Base-by-base conservation (phyloP, 1,139 yeast species). In the Martiniozyma asiatica region DNA sequence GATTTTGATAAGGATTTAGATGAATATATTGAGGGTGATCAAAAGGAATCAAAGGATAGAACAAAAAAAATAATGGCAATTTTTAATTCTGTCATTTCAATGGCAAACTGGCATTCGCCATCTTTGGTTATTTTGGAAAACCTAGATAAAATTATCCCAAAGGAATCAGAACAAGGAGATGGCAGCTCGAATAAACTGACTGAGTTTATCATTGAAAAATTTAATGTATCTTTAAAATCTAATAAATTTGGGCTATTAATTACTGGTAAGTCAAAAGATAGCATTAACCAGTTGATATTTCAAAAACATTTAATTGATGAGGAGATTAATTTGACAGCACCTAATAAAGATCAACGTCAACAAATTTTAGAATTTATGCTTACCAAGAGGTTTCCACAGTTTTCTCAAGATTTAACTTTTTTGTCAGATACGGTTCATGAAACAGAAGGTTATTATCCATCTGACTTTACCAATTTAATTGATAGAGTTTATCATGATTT, bases 361-460 rank as follows among this genome's bases (percentile, higher is more conserved):
- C 54, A 57, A 14, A 60, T 82, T 8, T 42, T 84, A 22, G 51
- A 58, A 7, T 58, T 62, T 26, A 73, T 73, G 29, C 43, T 78
- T 6, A 34, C 42, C 1, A 36, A 42, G 25, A 32, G 32, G 11
- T 37, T 29, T 26, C 19, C 35, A 3, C 15, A 30, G 8, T 32
- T 30, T 16, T 6, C 20, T 12, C 16, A 26, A 2, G 55, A 59
- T 4, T 5, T 26, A 8, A 21, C 27, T 6, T 47, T 75, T 10
- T 25, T 53, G 12, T 64, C 76, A 53, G 93, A 82, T 44, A 62
- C 85, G 41, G 77, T 85, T 22, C 53, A 69, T 16, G 89, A 77
- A 34, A 80, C 94, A 0, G 97, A 89, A 45, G 97, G 97, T 0
- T 89, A 77, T 50, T 68, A 82, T 24, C 93, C 96, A 0, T 72